Evolutionary conservation across 306 rosid species (phyloP), one percentile per base, ranked within the genome.

Genomic region (Acacia acuminata): DNA sequence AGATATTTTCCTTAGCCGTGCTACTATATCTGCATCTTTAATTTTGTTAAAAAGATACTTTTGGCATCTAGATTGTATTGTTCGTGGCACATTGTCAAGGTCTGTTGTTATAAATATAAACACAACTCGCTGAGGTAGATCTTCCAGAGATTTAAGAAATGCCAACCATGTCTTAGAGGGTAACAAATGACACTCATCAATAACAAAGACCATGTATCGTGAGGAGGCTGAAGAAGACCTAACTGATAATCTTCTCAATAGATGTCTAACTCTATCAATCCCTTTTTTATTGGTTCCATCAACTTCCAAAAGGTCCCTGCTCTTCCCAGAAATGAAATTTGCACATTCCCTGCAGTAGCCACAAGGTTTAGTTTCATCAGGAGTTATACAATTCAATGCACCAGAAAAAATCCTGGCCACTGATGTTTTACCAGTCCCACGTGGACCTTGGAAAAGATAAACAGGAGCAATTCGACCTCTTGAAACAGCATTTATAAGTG

Each of bases 381-480:
- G 90, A 82, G 94, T 88, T 66, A 85, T 83, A 85, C 99, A 96
- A 82, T 92, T 94, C 92, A 94, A 85, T 70, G 99, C 92, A 73
- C 97, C 91, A 50, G 99, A 83, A 80, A 96, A 96, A 85, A 94
- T 92, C 87, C 94, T 90, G 20, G 99, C 98, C 10, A 97, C 82
- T 30, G 98, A 91, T 69, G 98, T 89, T 89, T 96, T 96, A 79
- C 99, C 99, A 77, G 99, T 96, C 34, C 99, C 99, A 9, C 98
- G 94, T 25, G 99, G 97, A 74, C 99, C 99, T 81, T 94, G 98
- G 82, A 96, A 96, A 79, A 96, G 98, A 90, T 96, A 96, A 76
- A 96, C 99, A 14, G 98, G 97, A 79, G 98, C 98, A 80, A 96
- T 92, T 36, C 99, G 88, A 44, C 96, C 88, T 86, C 96, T 94